A percentile compares a stretch with the other conserved stretches of the same genome.
phyloP scores from a whole-genome alignment of 2,329 filamentous ascomycete species.

The Catunica adiposa region DNA sequence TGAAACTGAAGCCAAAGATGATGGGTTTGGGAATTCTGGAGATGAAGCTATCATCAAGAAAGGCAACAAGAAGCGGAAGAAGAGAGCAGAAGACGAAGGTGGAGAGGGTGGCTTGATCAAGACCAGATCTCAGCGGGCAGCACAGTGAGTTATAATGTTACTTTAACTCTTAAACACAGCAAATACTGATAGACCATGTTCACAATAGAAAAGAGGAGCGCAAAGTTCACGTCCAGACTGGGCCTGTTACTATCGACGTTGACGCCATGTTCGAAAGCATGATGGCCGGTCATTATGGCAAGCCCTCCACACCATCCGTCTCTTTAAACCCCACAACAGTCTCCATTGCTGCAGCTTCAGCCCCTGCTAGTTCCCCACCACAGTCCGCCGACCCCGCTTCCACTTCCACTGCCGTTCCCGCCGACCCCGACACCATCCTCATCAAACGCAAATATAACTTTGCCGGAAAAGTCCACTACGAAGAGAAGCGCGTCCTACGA shows the following conservation, averaged over 20 bases:
- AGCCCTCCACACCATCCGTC: background rate
- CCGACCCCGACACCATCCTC: slow-evolving; percentile 32
- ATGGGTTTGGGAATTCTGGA: slow-evolving; percentile 46
- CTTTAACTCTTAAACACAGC: background rate
- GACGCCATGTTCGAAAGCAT: slow-evolving; percentile 55
- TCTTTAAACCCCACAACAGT: no score
- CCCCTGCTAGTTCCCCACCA: no score
- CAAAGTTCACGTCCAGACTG: slow-evolving; percentile 33
- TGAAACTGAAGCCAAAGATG: slow-evolving; percentile 17
- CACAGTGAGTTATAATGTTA: slow-evolving; percentile 32
- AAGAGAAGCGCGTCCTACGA: slow-evolving; percentile 51
- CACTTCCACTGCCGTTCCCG: slow-evolving; percentile 8
- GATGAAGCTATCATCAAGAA: slow-evolving; percentile 53
- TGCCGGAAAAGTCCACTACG: slow-evolving; percentile 53
- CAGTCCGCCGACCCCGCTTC: no score
- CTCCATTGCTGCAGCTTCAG: no score
- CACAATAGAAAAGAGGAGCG: slow-evolving; percentile 38
- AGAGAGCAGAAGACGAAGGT: slow-evolving; percentile 32
- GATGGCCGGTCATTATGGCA: slow-evolving; percentile 27
- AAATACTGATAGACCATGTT: slow-evolving; percentile 9
- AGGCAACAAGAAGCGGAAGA: slow-evolving; percentile 37
- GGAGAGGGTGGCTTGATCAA: slow-evolving; percentile 51
- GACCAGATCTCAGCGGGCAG: slow-evolving; percentile 52
- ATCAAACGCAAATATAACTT: slow-evolving; percentile 62
- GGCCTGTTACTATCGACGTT: slow-evolving; percentile 52